Base-by-base conservation (phyloP, 768 basidiomycete genomes). In the Hypsizygus marmoreus region DNA sequence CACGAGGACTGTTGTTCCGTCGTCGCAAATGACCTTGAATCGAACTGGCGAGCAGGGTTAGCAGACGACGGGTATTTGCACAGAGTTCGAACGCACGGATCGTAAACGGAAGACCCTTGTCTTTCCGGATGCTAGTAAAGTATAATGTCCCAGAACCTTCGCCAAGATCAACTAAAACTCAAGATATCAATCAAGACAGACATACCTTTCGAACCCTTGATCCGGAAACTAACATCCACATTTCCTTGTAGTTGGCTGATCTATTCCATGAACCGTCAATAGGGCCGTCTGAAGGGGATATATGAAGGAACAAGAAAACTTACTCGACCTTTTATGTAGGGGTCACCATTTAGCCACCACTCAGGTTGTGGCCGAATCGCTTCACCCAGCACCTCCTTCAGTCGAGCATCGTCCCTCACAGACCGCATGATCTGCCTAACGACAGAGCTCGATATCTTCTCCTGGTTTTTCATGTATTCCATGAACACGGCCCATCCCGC, bases 111-210 rank as follows among this genome's bases (percentile, higher is more conserved):
- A 76, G 67, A 7, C 86, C 88, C 58, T 89, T 91, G 12, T 75
- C 80, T 67, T 81, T 84, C 32, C 89, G 76, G 45, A 91, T 84
- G 61, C 87, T 90, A 2, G 88, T 91, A 61, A 91, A 91, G 59
- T 91, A 91, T 2, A 91, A 62, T 13, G 87, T 91, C 5, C 89
- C 89, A 14, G 81, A 73, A 16, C 79, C 88, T 89, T 46, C 29
- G 29, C 29, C 29, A 23, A 31, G 1, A 43, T 22, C 20, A 20
- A 14, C 13, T 16, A n/a, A 34, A 31, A 31, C 10, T 16, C 24
- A 16, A 33, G n/a, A 38, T 3, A 33, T 2, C 16, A 36, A 13
- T 10, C 20, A 32, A 24, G 33, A 45, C 5, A 32, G 5, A 59
- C 71, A 34, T 17, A 82, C 88, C 80, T 70, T 75, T 80, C 32